Evolutionary conservation across 495 filamentous ascomycete genomes (phyloP).

Genomic region (Bryoglossum gracile): DNA sequence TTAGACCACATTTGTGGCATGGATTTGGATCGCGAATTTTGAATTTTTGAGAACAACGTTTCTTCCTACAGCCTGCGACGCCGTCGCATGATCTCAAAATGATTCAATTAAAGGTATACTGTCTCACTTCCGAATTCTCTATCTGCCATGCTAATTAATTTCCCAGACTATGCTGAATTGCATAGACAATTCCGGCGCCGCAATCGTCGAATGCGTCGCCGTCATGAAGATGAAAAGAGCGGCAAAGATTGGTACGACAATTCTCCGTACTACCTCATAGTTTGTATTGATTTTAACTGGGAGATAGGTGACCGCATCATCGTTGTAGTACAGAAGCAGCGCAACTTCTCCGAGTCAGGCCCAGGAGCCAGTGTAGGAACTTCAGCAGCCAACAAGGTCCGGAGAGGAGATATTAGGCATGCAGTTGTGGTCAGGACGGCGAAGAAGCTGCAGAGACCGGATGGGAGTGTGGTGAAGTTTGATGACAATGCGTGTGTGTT

Average conservation of each 20-base stretch:
- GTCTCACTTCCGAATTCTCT: neutral
- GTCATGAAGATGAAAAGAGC: constrained; percentile 84
- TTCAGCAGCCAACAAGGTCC: constrained; percentile 79
- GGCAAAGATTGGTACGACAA: constrained; percentile 78
- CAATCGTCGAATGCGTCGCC: constrained; percentile 91
- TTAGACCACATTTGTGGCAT: too few relatives aligned
- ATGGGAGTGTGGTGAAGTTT: constrained; percentile 86
- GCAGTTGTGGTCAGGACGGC: constrained; percentile 88
- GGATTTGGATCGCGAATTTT: too few relatives aligned
- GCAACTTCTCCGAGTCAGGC: constrained; percentile 58
- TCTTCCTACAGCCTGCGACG: too few relatives aligned
- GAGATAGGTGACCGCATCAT: constrained; percentile 97
- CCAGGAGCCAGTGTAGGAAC: constrained; percentile 45
- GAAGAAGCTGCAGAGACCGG: constrained; percentile 76
- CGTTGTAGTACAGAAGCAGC: constrained; percentile 94
- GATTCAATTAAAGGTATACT: constrained; percentile 93
- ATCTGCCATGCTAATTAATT: neutral
- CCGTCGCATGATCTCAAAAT: constrained; percentile 49
- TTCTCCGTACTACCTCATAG: too few relatives aligned
- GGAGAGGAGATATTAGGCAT: constrained; percentile 93
- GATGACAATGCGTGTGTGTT: constrained; percentile 98
- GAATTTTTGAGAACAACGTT: neutral
- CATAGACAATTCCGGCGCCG: constrained; percentile 99
- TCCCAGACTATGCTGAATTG: constrained; percentile 91
- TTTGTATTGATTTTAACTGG: too few relatives aligned